Conservation (phyloP, 768 basidiomycete species). For the Tremella mesenterica region DNA sequence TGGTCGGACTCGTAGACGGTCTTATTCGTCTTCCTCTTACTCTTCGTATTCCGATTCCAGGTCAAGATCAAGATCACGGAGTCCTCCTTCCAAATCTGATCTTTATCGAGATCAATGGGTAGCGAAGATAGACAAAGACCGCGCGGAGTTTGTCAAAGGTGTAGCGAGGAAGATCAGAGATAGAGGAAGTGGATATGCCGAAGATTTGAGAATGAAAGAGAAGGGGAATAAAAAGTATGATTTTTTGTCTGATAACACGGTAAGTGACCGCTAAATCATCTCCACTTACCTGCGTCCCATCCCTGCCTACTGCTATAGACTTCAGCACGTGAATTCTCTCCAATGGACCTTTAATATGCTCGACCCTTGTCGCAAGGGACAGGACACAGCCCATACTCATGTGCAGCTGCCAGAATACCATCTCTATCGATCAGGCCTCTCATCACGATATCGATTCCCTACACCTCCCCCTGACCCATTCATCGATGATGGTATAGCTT, state of each 20-base stretch:
- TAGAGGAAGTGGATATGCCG: constrained; percentile 68
- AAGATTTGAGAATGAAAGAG: constrained; percentile 65
- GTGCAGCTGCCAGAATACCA: constrained; percentile 46
- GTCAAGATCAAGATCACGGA: constrained; percentile 39
- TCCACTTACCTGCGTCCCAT: too few relatives aligned
- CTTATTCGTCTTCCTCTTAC: constrained; percentile 6
- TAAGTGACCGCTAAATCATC: too few relatives aligned
- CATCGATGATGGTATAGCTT: constrained; percentile 45
- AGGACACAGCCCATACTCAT: too few relatives aligned
- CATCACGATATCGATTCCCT: constrained; percentile 44
- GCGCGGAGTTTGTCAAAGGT: constrained; percentile 74
- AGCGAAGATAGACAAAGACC: constrained; percentile 53
- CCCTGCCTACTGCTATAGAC: background rate
- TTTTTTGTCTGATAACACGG: constrained; percentile 54
- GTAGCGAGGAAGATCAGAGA: constrained; percentile 78
- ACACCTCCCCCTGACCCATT: constrained; percentile 44
- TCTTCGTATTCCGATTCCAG: constrained; percentile 14
- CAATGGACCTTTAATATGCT: too few relatives aligned
- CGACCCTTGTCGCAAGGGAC: too few relatives aligned
- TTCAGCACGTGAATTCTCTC: background rate
- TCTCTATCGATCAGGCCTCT: constrained; percentile 44
- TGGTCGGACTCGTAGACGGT: constrained; percentile 42
- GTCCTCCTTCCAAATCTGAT: constrained; percentile 29
- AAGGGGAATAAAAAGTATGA: constrained; percentile 69
- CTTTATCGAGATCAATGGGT: constrained; percentile 23